These are phyloP conservation scores for Phoenix roebelenii DNA, from an alignment of 176 grass and related monocot genomes.

Conservation along the genomic window DNA sequence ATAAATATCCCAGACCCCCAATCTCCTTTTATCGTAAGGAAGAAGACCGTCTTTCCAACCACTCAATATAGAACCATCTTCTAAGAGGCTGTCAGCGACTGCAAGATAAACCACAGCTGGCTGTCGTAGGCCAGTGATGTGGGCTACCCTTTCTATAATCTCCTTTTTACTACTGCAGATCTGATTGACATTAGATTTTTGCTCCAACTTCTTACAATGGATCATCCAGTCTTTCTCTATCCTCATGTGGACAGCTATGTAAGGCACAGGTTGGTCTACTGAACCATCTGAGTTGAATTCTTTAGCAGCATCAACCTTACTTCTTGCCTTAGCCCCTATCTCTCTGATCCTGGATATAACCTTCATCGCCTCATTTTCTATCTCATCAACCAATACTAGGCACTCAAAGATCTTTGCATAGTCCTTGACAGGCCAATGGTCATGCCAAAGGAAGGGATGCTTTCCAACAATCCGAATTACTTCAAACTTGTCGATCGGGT, in stretches of 20 bases:
- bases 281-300: constrained; percentile 19
- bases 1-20: constrained; percentile 69
- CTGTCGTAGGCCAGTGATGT: constrained; percentile 47
- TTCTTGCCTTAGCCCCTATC: constrained; percentile 36
- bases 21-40: constrained; percentile 85
- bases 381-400: constrained; percentile 63
- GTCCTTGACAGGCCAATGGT: constrained; percentile 85
- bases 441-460: constrained; percentile 90
- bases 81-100: constrained; percentile 83
- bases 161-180: constrained; percentile 94
- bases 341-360: constrained; percentile 89
- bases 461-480: constrained; percentile 70
- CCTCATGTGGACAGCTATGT: constrained; percentile 95
- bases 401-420: constrained; percentile 78
- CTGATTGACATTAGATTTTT: constrained; percentile 48
- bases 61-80: constrained; percentile 72
- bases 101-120: constrained; percentile 88
- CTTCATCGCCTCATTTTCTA: constrained; percentile 69
- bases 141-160: constrained; percentile 87
- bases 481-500: constrained; percentile 40
- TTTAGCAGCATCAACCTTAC: constrained; percentile 31
- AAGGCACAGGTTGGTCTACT: constrained; percentile 26
- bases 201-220: constrained; percentile 97
- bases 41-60: constrained; percentile 89
- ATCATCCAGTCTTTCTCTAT: constrained; percentile 99